These are phyloP conservation scores for Yamadazyma philogaea DNA, from an alignment of 805 yeast species.

Conservation along the genomic window DNA sequence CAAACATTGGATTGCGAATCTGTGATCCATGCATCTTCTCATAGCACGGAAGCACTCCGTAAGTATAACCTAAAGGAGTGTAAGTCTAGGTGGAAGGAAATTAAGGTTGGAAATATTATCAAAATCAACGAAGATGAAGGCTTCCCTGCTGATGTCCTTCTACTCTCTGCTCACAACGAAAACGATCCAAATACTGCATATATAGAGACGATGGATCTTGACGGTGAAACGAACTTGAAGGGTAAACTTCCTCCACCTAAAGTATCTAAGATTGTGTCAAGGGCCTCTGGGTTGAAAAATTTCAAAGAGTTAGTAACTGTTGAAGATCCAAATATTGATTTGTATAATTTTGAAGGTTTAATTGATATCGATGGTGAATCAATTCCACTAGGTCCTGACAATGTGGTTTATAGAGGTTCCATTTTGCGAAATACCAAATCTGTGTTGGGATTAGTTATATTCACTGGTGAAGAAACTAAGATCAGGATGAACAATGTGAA, in stretches of 20 bases:
- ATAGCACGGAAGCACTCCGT: slow-evolving; percentile 18
- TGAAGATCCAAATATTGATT: slow-evolving; percentile 90
- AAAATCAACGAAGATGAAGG: slow-evolving; percentile 76
- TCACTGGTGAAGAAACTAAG: slow-evolving; percentile 94
- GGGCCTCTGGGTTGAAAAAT: slow-evolving; percentile 49
- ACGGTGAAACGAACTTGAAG: slow-evolving; percentile 94
- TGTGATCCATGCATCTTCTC: slow-evolving; percentile 4
- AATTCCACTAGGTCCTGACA: slow-evolving; percentile 70
- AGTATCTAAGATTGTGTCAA: slow-evolving; percentile 48
- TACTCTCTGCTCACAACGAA: slow-evolving; percentile 61
- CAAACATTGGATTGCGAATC: slow-evolving; percentile 4
- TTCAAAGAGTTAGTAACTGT: slow-evolving; percentile 55
- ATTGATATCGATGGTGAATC: slow-evolving; percentile 39
- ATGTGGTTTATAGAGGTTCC: slow-evolving; percentile 88
- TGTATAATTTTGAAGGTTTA: slow-evolving; percentile 89
- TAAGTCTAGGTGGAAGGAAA: slow-evolving; percentile 60
- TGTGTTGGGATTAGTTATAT: slow-evolving; percentile 76
- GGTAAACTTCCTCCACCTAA: slow-evolving; percentile 66
- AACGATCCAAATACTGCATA: slow-evolving; percentile 56
- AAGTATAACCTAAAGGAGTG: slow-evolving; percentile 34
- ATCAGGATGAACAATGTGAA: slow-evolving; percentile 92
- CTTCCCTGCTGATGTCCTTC: slow-evolving; percentile 87
- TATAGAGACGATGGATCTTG: slow-evolving; percentile 95
- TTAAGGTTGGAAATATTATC: slow-evolving; percentile 86
- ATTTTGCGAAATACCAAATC: slow-evolving; percentile 78